Evolutionary conservation across 228 moss, liverwort and hornwort genomes (phyloP).

Genomic region (Sphagnum fallax): DNA sequence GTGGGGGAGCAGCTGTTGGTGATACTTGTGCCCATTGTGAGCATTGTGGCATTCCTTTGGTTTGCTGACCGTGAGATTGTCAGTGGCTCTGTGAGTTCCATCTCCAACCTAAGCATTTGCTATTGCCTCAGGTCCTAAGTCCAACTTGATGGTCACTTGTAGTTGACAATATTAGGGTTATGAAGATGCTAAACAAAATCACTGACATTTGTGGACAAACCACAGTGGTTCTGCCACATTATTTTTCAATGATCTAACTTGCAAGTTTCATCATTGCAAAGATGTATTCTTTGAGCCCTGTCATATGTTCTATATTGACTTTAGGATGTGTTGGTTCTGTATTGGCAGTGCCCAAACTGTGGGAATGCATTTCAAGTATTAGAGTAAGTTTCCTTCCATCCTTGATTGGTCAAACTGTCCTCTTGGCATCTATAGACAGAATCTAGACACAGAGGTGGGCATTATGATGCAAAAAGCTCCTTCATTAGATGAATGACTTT

Average conservation of each 20-base stretch:
- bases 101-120: not conserved
- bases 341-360: slow-evolving; percentile 94
- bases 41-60: slow-evolving; percentile 82
- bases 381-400: slow-evolving; percentile 47
- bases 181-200: slow-evolving; percentile 1
- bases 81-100: slow-evolving; percentile 90
- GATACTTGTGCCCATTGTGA: slow-evolving; percentile 72
- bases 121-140: not conserved
- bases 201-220: not conserved
- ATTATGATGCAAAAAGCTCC: no score
- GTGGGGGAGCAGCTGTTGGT: slow-evolving; percentile 63
- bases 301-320: no score
- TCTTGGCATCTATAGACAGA: no score
- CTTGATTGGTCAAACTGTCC: not conserved
- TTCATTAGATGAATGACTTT: no score
- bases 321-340: not conserved
- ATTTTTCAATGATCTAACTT: not conserved
- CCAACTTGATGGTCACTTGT: not conserved
- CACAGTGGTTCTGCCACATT: not conserved
- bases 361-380: slow-evolving; percentile 90
- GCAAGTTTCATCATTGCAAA: no score
- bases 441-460: no score
- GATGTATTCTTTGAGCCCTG: no score
- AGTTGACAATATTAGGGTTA: not conserved
- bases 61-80: slow-evolving; percentile 97